Percentiles rank a stretch among this genome's conserved stretches.
phyloP scores from a whole-genome alignment of 768 basidiomycete species.

The Aureoboletus auriporus region DNA sequence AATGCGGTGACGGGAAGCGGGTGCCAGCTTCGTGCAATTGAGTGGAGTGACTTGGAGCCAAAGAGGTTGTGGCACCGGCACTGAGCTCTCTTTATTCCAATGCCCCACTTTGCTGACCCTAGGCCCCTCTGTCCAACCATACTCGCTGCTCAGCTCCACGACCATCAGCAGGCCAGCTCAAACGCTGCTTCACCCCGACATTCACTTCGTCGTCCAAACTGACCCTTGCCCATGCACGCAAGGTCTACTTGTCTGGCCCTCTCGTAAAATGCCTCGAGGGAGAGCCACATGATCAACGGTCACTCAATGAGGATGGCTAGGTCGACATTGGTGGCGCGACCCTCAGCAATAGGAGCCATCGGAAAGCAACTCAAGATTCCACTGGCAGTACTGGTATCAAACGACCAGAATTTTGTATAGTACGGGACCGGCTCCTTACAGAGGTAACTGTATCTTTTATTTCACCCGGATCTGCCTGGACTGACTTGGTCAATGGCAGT shows the following conservation, averaged over 20 bases:
- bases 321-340: slow-evolving; percentile 83
- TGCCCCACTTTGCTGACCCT: slow-evolving; percentile 15
- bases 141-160: slow-evolving; percentile 17
- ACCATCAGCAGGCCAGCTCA: slow-evolving; percentile 26
- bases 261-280: slow-evolving; percentile 74
- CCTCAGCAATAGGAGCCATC: slow-evolving; percentile 88
- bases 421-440: no score
- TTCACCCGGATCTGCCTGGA: no score
- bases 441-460: no score
- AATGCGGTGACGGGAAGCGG: slow-evolving; percentile 3
- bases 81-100: slow-evolving; percentile 62
- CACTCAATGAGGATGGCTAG: slow-evolving; percentile 75
- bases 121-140: slow-evolving; percentile 28
- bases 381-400: no score
- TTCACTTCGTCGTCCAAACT: slow-evolving; percentile 72
- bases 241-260: slow-evolving; percentile 84
- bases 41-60: no score
- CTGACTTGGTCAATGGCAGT: no score
- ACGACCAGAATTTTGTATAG: no score
- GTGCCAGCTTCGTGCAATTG: no score
- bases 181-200: slow-evolving; percentile 70
- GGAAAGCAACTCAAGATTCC: no score
- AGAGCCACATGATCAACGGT: slow-evolving; percentile 66
- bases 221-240: slow-evolving; percentile 75
- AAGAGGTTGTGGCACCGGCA: no score